Evolutionary conservation across 73 alveolate genomes (phyloP).

Genomic region (Paramecium bursaria): DNA sequence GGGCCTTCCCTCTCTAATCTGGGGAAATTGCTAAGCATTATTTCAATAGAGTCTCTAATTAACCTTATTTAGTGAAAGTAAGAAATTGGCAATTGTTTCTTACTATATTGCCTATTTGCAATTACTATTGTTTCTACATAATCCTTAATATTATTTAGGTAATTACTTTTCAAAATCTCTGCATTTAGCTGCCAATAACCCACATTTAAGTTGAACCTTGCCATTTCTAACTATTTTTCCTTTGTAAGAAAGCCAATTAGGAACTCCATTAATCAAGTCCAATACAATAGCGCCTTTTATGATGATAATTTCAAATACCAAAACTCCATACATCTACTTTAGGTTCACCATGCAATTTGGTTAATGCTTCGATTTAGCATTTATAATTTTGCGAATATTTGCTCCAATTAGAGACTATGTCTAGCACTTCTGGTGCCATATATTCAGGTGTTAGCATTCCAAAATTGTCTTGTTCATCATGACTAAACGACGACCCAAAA

Average conservation of each 20-base stretch:
- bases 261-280: slow-evolving; percentile 82
- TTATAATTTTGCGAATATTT: slow-evolving; percentile 45
- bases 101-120: background rate
- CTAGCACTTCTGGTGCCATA: slow-evolving; percentile 92
- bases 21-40: slow-evolving; percentile 24
- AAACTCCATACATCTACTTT: slow-evolving; percentile 90
- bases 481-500: slow-evolving; percentile 66
- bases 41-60: slow-evolving; percentile 9
- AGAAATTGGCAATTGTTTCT: slow-evolving; percentile 28
- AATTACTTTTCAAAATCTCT: slow-evolving; percentile 55
- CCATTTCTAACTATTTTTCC: slow-evolving; percentile 60
- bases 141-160: background rate
- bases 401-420: slow-evolving; percentile 67
- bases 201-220: slow-evolving; percentile 48
- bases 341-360: slow-evolving; percentile 63
- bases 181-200: slow-evolving; percentile 62
- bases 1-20: background rate
- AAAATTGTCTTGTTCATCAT: slow-evolving; percentile 23
- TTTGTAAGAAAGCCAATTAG: slow-evolving; percentile 89
- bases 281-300: slow-evolving; percentile 77
- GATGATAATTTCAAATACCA: slow-evolving; percentile 1
- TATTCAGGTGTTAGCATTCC: slow-evolving; percentile 87
- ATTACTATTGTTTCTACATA: background rate
- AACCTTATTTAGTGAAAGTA: slow-evolving; percentile 12
- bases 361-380: slow-evolving; percentile 60